phyloP scores from a whole-genome alignment of 495 filamentous ascomycete genomes.

The Penicillium atrosanguineum region DNA sequence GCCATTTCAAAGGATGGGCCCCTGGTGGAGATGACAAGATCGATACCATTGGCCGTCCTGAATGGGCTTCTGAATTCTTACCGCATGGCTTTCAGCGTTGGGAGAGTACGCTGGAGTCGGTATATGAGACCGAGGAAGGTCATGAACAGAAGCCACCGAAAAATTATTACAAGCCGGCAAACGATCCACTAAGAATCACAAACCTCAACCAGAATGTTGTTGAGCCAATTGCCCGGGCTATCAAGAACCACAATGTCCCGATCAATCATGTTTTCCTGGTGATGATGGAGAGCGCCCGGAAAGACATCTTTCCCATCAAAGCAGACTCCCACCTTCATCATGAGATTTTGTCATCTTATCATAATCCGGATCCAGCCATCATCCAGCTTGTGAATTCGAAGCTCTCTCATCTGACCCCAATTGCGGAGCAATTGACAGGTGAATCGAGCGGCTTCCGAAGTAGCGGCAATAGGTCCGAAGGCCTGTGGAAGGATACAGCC shows the following conservation, averaged over 20 bases:
- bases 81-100: conserved; percentile 24
- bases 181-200: conserved; percentile 38
- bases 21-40: not conserved
- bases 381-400: conserved; percentile 14
- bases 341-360: conserved; percentile 29
- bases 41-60: not conserved
- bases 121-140: no score
- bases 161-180: conserved; percentile 27
- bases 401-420: conserved; percentile 30
- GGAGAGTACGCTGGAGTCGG: not conserved
- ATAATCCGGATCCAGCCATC: conserved; percentile 1
- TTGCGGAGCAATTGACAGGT: conserved; percentile 36
- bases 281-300: conserved; percentile 41
- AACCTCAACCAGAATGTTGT: conserved; percentile 37
- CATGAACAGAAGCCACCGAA: not conserved
- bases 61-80: conserved; percentile 17
- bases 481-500: conserved; percentile 8
- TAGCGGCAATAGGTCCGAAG: conserved; percentile 1
- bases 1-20: conserved; percentile 25
- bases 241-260: conserved; percentile 23
- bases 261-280: conserved; percentile 39
- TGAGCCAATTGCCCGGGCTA: conserved; percentile 21
- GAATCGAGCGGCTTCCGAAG: conserved; percentile 28
- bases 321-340: conserved; percentile 30
- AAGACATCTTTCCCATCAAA: conserved; percentile 42